Evolutionary conservation across 1,139 yeast species (phyloP).

Genomic region (Diutina ranongensis): DNA sequence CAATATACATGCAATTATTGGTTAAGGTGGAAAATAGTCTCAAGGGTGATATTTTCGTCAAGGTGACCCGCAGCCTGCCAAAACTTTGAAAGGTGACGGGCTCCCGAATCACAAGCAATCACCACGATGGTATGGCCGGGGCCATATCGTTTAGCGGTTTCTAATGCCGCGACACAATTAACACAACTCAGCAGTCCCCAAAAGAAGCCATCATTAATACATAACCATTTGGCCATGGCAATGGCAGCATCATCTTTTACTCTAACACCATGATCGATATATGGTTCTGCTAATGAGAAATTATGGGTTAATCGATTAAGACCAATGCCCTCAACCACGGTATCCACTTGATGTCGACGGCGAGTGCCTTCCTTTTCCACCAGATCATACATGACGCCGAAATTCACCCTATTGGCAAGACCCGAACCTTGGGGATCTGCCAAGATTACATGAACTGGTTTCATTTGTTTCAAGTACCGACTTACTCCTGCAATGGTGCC

Average conservation of each 20-base stretch:
- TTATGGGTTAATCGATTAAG: conserved; percentile 77
- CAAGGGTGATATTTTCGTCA: background rate
- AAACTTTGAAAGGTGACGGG: conserved; percentile 81
- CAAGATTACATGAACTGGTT: conserved; percentile 35
- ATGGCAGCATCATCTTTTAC: conserved; percentile 75
- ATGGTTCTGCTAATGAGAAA: conserved; percentile 57
- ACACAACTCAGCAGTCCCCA: conserved; percentile 89
- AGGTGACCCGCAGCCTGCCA: conserved; percentile 56
- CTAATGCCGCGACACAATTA: conserved; percentile 82
- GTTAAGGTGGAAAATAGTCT: background rate
- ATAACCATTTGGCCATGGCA: conserved; percentile 76
- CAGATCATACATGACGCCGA: conserved; percentile 85
- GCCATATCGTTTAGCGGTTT: conserved; percentile 42
- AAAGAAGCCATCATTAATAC: conserved; percentile 78
- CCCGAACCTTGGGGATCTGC: conserved; percentile 98
- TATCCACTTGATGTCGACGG: conserved; percentile 92
- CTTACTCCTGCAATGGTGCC: conserved; percentile 90
- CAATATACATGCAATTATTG: background rate
- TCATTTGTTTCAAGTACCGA: conserved; percentile 47
- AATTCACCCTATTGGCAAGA: conserved; percentile 68
- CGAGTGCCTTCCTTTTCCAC: conserved; percentile 90
- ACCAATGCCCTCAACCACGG: conserved; percentile 90
- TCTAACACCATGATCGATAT: conserved; percentile 67
- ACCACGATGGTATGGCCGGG: conserved; percentile 71
- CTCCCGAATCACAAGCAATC: conserved; percentile 89